These are phyloP conservation scores for Flaveria ramosissima DNA, from an alignment of 129 eudicot genomes.

Conservation along the genomic window DNA sequence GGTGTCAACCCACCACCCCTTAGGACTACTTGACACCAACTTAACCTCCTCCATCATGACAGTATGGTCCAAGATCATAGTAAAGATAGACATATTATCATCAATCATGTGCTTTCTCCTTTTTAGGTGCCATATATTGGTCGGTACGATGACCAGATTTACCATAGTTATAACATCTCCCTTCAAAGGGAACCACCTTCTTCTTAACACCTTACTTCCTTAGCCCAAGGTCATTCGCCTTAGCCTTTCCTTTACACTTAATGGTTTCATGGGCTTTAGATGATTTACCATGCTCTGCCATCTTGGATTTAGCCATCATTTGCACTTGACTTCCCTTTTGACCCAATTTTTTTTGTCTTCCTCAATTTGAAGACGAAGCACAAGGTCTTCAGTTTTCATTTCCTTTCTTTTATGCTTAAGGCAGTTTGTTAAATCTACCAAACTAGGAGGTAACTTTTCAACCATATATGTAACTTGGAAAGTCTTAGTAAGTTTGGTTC, in stretches of 20 bases:
- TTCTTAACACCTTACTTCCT: neutral
- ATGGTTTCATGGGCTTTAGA: too few species aligned
- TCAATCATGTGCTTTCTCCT: neutral
- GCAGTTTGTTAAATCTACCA: too few species aligned
- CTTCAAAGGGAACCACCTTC: neutral
- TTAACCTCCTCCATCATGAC: neutral
- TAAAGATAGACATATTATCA: neutral
- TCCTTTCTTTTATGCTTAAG: neutral
- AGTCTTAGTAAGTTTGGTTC: too few species aligned
- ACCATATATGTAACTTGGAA: too few species aligned
- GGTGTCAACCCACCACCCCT: constrained; percentile 1
- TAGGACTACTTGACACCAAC: neutral
- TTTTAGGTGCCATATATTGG: neutral
- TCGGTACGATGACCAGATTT: too few species aligned
- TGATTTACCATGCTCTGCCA: neutral
- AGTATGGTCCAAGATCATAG: neutral
- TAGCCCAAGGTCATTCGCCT: neutral
- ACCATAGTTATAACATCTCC: neutral
- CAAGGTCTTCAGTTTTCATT: neutral
- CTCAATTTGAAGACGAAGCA: neutral
- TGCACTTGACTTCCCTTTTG: neutral
- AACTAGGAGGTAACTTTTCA: too few species aligned
- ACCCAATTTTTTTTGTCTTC: neutral
- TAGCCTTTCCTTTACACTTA: too few species aligned
- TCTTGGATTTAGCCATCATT: neutral